Percentiles rank a stretch among this genome's conserved stretches.
Evolutionary conservation across 2,329 filamentous ascomycete species (phyloP).

Genomic region (Meredithiella fracta): DNA sequence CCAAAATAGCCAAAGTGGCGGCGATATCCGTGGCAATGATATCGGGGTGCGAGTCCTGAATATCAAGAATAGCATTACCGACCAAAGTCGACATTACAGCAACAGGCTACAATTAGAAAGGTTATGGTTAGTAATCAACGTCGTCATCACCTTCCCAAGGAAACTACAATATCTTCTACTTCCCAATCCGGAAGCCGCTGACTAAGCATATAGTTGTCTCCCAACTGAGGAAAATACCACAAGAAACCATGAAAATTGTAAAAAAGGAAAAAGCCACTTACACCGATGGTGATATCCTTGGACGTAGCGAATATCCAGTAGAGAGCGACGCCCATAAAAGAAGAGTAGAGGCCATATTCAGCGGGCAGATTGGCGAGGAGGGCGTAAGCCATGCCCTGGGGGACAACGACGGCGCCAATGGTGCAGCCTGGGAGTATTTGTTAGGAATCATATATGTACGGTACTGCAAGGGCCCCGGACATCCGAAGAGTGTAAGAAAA

Average conservation of each 20-base stretch:
- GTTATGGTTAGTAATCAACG: not conserved
- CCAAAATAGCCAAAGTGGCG: slow-evolving; percentile 60
- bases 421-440: not conserved
- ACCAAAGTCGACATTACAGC: slow-evolving; percentile 88
- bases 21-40: slow-evolving; percentile 52
- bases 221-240: not conserved
- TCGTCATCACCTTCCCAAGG: not conserved
- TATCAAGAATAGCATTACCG: slow-evolving; percentile 60
- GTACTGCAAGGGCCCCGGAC: not conserved
- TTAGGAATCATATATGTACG: not conserved
- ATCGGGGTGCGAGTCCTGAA: slow-evolving; percentile 38
- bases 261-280: not conserved
- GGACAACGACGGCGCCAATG: slow-evolving; percentile 33
- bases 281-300: slow-evolving; percentile 91
- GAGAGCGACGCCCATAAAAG: slow-evolving; percentile 84
- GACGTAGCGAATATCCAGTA: slow-evolving; percentile 99
- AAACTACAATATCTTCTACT: not conserved
- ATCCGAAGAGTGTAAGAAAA: not conserved
- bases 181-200: not conserved
- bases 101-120: slow-evolving; percentile 48
- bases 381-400: slow-evolving; percentile 38
- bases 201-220: not conserved
- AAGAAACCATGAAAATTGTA: not conserved
- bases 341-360: slow-evolving; percentile 46
- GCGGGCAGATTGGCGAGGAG: slow-evolving; percentile 30